Base-by-base conservation (phyloP, 306 rosid species). In the Castanea crenata region DNA sequence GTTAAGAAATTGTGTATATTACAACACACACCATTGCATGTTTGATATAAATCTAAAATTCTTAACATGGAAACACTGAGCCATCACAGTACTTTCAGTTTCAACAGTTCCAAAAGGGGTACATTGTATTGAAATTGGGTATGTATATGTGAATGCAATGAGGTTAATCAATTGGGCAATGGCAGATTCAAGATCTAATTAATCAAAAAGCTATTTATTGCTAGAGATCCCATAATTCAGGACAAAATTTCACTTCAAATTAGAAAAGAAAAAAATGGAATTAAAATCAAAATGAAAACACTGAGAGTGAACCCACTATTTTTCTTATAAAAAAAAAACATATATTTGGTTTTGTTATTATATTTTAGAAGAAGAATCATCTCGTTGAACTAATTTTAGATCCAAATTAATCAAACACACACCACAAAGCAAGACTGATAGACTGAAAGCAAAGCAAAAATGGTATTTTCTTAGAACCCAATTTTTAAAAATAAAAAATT, bases 391-490 rank as follows among this genome's bases (percentile, higher is more conserved):
- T 29, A 34, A 73, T 73, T 79, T 49, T 79, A 80, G 88, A 82
- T 88, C 91, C 80, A 85, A 85, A 76, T 74, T 71, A 65, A 85
- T 73, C 75, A 58, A 41, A 41, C 38, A 71, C 29, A 9, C 23
- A 38, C 29, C 12, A 68, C 7, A 59, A 18, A 18, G n/a, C 69
- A 21, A 56, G 46, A 61, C 59, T 56, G 14, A 54, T 6, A 74
- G 52, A 54, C 69, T 23, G 62, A 70, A 31, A 57, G 51, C 29
- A 49, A 65, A 57, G 54, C 51, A 9, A 10, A 35, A 68, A 35
- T 18, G 2, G n/a, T 10, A 9, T 19, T 4, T 10, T 6, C 16
- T 56, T 76, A 34, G 29, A 35, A 70, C 63, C 81, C 25, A 27
- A 52, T 10, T 8, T 34, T 5, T 59, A n/a, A 69, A 31, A 79